Percentiles rank a stretch among this genome's conserved stretches.
Conservation (phyloP, 345 rosid species). For the Toxicodendron radicans region DNA sequence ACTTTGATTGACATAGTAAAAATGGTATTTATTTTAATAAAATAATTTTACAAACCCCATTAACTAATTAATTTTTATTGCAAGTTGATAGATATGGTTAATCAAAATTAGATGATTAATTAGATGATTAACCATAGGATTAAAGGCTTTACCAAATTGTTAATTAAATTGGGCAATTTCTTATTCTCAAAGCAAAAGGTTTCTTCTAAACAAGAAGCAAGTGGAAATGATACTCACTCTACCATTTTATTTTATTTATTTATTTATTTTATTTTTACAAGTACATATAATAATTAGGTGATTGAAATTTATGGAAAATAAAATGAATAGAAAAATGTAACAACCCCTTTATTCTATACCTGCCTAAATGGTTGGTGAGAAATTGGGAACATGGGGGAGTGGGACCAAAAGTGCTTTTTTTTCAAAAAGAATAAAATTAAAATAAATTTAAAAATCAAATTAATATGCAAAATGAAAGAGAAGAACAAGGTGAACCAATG, state of each 20-base stretch:
- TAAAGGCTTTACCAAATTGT: not conserved
- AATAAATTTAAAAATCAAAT: not conserved
- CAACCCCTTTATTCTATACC: not conserved
- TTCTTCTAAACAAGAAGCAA: not conserved
- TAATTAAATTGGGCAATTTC: not conserved
- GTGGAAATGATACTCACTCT: not conserved
- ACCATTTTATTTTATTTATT: not conserved
- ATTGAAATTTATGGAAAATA: not conserved
- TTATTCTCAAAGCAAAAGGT: not conserved
- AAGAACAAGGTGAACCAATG: conserved; percentile 20
- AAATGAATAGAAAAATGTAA: not conserved
- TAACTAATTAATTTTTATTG: no score
- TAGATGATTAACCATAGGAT: no score
- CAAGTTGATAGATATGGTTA: no score
- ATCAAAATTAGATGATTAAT: no score
- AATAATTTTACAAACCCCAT: no score
- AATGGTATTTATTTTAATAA: no score
- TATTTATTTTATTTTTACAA: no score
- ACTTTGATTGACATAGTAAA: no score
- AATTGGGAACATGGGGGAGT: conserved; percentile 17
- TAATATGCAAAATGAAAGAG: not conserved
- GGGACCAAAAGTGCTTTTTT: conserved; percentile 16
- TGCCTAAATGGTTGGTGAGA: not conserved
- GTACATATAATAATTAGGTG: not conserved
- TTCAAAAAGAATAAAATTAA: not conserved